Conservation (phyloP, 2,329 filamentous ascomycete species). For the Lachnellula suecica region DNA sequence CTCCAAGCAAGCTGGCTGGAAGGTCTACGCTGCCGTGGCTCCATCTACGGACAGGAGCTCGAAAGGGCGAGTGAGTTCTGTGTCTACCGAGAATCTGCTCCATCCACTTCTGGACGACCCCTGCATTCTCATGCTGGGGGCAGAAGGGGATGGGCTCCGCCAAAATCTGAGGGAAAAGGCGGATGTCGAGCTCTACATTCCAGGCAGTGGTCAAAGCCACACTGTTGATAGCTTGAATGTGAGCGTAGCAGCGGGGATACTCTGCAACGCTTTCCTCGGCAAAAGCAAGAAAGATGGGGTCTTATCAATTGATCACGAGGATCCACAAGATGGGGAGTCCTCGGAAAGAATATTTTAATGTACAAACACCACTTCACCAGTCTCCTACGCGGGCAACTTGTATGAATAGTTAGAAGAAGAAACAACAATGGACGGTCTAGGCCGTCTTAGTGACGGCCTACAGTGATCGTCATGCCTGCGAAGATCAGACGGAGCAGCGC, state of each 20-base stretch:
- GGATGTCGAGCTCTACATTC: slow-evolving; percentile 67
- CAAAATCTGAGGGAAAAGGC: slow-evolving; percentile 62
- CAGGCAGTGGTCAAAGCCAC: slow-evolving; percentile 42
- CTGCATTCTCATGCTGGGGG: slow-evolving; percentile 79
- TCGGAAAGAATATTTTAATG: background rate
- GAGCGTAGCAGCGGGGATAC: slow-evolving; percentile 77
- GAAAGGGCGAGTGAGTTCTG: slow-evolving; percentile 4
- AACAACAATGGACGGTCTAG: slow-evolving; percentile 1
- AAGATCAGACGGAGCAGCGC: background rate
- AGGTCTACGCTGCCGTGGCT: slow-evolving; percentile 73
- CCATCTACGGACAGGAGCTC: slow-evolving; percentile 41
- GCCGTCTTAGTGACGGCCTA: background rate
- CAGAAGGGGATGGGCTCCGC: slow-evolving; percentile 75
- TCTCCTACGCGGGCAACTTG: background rate
- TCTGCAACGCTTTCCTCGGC: slow-evolving; percentile 68
- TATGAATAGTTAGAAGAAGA: slow-evolving; percentile 12
- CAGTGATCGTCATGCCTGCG: background rate
- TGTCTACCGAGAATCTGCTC: slow-evolving; percentile 51
- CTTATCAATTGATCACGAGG: background rate
- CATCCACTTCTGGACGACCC: slow-evolving; percentile 61
- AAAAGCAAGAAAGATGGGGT: slow-evolving; percentile 1
- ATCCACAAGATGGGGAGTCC: background rate
- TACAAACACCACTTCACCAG: background rate
- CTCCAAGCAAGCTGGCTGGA: slow-evolving; percentile 75
- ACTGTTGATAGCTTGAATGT: slow-evolving; percentile 91